A percentile compares a stretch with the other conserved stretches of the same genome.
These are phyloP conservation scores for Sporisorium iseilematis-ciliati DNA, from an alignment of 1,284 basidiomycete genomes.

Conservation along the genomic window DNA sequence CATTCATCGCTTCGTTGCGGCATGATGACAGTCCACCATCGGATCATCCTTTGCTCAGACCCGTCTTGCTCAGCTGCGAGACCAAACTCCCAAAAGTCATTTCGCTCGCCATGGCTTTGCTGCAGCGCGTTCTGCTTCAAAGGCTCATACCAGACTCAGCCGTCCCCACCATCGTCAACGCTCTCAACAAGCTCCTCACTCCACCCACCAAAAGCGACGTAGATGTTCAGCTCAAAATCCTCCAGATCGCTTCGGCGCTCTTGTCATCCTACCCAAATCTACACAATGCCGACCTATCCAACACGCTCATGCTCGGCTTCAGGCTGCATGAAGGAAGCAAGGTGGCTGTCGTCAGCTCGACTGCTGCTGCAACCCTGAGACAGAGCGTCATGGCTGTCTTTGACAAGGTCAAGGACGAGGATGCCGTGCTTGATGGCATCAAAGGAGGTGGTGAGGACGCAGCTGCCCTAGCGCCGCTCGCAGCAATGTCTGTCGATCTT, in stretches of 20 bases:
- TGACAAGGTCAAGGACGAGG: constrained; percentile 89
- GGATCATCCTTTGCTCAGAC: constrained; percentile 81
- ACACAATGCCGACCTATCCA: constrained; percentile 58
- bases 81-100: constrained; percentile 95
- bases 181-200: constrained; percentile 57
- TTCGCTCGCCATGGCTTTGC: constrained; percentile 87
- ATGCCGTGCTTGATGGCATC: constrained; percentile 70
- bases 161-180: constrained; percentile 43
- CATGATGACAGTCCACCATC: constrained; percentile 21
- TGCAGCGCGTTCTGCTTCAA: constrained; percentile 89
- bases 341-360: constrained; percentile 95
- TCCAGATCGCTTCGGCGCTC: constrained; percentile 64
- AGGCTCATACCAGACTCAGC: constrained; percentile 74
- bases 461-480: constrained; percentile 61
- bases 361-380: constrained; percentile 93
- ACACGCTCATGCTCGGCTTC: constrained; percentile 88
- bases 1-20: constrained; percentile 34
- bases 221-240: constrained; percentile 67
- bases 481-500: constrained; percentile 60
- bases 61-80: constrained; percentile 92
- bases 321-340: constrained; percentile 88
- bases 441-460: constrained; percentile 64
- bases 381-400: constrained; percentile 98
- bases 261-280: constrained; percentile 59
- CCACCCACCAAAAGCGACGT: constrained; percentile 58